Evolutionary conservation across 306 rosid species (phyloP).

Genomic region (Cucurbita moschata): DNA sequence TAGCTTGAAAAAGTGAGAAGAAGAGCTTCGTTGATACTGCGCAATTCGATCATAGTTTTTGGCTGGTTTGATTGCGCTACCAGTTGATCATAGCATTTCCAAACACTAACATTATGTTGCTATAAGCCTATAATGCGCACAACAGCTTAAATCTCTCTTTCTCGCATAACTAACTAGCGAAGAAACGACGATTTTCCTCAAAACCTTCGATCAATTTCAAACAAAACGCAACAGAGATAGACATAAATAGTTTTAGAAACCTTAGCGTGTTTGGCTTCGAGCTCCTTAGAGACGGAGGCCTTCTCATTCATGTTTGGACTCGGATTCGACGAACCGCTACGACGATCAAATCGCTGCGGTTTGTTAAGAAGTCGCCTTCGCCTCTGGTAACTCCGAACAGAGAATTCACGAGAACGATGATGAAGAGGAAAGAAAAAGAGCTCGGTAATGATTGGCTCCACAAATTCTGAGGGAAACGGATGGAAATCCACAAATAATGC

Average conservation of each 20-base stretch:
- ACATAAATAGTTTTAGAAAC: slow-evolving; percentile 11
- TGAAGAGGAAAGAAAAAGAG: background rate
- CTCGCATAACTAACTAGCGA: background rate
- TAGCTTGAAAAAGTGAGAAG: background rate
- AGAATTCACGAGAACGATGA: background rate
- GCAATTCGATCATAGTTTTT: background rate
- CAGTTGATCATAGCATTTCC: background rate
- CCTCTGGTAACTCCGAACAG: background rate
- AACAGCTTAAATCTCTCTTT: background rate
- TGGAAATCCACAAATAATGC: slow-evolving; percentile 18
- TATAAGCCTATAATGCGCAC: background rate
- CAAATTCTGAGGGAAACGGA: slow-evolving; percentile 22
- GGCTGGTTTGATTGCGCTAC: background rate
- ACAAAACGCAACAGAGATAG: background rate
- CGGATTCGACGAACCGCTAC: background rate
- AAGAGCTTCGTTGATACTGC: background rate
- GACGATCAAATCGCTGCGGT: background rate
- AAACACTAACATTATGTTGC: background rate
- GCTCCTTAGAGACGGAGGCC: slow-evolving; percentile 74
- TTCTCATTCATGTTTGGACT: slow-evolving; percentile 53
- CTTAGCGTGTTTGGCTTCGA: slow-evolving; percentile 64
- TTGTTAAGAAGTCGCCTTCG: background rate
- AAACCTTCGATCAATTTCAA: background rate
- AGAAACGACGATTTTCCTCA: background rate
- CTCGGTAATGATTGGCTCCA: slow-evolving; percentile 8